Evolutionary conservation across 2,329 filamentous ascomycete genomes (phyloP), one percentile per base, ranked within the genome.

Genomic region (Plectosphaerella plurivora): DNA sequence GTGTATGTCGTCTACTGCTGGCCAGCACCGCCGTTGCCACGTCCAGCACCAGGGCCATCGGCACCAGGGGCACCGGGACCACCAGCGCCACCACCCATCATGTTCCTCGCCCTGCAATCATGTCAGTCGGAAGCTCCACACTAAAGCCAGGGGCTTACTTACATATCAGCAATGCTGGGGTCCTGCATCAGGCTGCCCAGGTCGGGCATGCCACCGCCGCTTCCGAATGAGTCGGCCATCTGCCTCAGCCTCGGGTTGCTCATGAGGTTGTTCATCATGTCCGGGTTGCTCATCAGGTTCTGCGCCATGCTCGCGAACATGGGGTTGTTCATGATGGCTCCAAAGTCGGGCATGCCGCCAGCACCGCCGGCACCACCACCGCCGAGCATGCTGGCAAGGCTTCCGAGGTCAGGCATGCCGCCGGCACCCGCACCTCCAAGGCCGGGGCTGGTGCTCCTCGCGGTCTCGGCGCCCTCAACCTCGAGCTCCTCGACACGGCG

Each of bases 261-360:
- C 92, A 99, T 96, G 53, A 99, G 73, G 69, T 91, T 94, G 67
- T 78, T 82, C 84, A 97, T 88, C 77, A 92, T 84, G 10, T 96
- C 89, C 0, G 94, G 94, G 74, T 99, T 97, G 73, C 85, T 90
- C 94, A 97, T 97, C 51, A 99, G 73, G 71, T 90, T 96, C 77
- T 97, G 91, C 5, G 94, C 94, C 91, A 97, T 97, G 74, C 82
- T 89, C 49, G 91, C 84, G 74, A 99, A 96, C 94, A 97, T 97
- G 52, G 94, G 94, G 76, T 97, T 99, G 77, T 78, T 91, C 91
- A 97, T 96, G 69, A 99, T 86, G 57, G 83, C 83, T 58, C 83
- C 74, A 22, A 99, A 77, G 69, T 97, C 93, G 12, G 92, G 91
- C 88, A 96, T 94, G 51, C 89, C 90, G 49, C 87, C 87, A 8